These are phyloP conservation scores for Chlorella sp. DNA, from an alignment of 139 green algal species.

Conservation along the genomic window DNA sequence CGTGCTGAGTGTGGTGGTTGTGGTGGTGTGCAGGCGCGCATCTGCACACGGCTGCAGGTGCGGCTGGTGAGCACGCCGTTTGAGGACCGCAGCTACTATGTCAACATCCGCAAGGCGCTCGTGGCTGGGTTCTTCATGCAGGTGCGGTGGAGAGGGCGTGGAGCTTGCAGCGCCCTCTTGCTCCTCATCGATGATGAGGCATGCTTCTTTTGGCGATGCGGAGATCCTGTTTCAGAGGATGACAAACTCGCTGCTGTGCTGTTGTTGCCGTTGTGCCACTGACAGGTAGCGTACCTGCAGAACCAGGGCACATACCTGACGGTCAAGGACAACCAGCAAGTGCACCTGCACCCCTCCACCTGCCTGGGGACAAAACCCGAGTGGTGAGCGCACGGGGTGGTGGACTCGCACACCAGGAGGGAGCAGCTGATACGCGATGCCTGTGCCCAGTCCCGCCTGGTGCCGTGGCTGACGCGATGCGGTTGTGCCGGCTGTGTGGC, in stretches of 20 bases:
- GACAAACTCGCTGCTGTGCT: no score
- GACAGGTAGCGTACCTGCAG: constrained; percentile 90
- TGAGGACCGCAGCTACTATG: constrained; percentile 85
- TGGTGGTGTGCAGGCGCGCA: constrained; percentile 57
- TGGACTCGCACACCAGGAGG: no score
- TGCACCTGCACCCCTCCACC: constrained; percentile 93
- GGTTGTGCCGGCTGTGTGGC: no score
- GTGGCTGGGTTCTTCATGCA: constrained; percentile 97
- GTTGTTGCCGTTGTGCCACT: no score
- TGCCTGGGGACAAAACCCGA: constrained; percentile 94
- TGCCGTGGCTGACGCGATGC: no score
- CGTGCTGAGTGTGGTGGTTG: no score
- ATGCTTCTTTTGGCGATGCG: no score
- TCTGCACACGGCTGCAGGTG: constrained; percentile 68
- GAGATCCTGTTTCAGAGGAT: no score
- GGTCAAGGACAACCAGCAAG: constrained; percentile 98
- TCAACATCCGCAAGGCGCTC: constrained; percentile 96
- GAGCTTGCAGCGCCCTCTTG: no score
- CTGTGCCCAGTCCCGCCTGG: no score
- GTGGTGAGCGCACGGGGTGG: constrained; percentile 58
- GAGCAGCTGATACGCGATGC: no score
- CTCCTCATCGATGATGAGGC: no score
- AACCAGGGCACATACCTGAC: constrained; percentile 92
- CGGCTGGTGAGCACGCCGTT: constrained; percentile 83
- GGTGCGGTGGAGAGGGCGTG: constrained; percentile 17